Percentiles rank a stretch among this genome's conserved stretches.
Evolutionary conservation across 441 rosid genomes (phyloP).

Genomic region (Aleurites moluccanus): DNA sequence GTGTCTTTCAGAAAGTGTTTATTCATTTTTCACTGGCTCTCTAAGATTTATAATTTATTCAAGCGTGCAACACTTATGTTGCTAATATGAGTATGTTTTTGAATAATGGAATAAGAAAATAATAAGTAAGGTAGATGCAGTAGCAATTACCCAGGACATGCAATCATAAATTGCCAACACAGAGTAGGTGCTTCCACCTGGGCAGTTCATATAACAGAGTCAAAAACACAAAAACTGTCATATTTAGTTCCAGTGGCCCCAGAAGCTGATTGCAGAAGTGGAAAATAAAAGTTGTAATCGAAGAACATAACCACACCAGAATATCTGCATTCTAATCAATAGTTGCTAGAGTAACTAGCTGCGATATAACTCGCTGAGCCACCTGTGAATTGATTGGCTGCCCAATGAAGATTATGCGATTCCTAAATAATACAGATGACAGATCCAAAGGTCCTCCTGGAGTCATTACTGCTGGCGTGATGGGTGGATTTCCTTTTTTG

Average conservation of each 20-base stretch:
- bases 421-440: conserved; percentile 70
- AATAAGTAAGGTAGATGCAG: conserved; percentile 9
- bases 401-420: conserved; percentile 86
- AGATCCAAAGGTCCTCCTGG: conserved; percentile 91
- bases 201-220: conserved; percentile 67
- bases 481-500: conserved; percentile 68
- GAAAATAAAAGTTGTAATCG: conserved; percentile 10
- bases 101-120: not conserved
- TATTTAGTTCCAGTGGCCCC: not conserved
- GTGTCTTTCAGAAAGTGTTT: not conserved
- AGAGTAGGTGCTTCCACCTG: conserved; percentile 90
- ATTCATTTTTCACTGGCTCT: not conserved
- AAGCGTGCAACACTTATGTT: not conserved
- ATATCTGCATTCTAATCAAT: conserved; percentile 82
- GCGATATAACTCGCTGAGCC: conserved; percentile 89
- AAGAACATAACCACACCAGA: conserved; percentile 46
- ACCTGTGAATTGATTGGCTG: conserved; percentile 76
- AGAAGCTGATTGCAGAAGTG: conserved; percentile 9
- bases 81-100: not conserved
- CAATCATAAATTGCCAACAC: conserved; percentile 88
- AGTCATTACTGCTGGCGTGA: conserved; percentile 86
- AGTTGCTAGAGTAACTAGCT: conserved; percentile 83
- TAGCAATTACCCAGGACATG: conserved; percentile 77
- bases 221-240: conserved; percentile 17
- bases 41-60: not conserved